Conservation (phyloP, 768 basidiomycete species). For the Mrakia gelida region DNA sequence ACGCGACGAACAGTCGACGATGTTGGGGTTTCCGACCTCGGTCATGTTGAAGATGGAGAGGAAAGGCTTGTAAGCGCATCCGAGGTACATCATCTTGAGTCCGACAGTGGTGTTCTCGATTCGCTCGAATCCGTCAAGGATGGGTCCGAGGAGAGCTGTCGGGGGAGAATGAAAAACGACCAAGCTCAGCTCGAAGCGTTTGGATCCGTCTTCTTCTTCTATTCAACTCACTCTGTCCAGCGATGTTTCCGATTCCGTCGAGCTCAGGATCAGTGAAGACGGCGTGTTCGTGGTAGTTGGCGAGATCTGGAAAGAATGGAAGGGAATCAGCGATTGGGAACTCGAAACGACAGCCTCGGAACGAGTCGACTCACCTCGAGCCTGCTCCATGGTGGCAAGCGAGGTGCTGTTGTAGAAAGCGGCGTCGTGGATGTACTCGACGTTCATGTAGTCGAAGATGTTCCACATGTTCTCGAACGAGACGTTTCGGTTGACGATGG, state of each 20-base stretch:
- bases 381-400: conserved; percentile 54
- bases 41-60: conserved; percentile 84
- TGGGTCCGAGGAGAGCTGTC: conserved; percentile 67
- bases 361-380: conserved; percentile 45
- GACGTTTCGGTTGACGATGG: conserved; percentile 27
- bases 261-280: conserved; percentile 60
- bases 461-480: conserved; percentile 38
- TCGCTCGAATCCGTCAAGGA: conserved; percentile 66
- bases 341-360: too few relatives aligned
- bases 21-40: conserved; percentile 44
- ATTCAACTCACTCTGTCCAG: conserved; percentile 60
- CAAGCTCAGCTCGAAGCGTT: too few relatives aligned
- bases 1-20: conserved; percentile 32
- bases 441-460: conserved; percentile 58
- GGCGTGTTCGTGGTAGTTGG: conserved; percentile 73
- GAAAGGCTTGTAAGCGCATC: conserved; percentile 62
- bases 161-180: too few relatives aligned
- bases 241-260: conserved; percentile 59
- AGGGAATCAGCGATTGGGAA: too few relatives aligned
- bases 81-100: conserved; percentile 69
- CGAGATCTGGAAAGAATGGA: conserved; percentile 48
- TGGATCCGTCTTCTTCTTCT: too few relatives aligned
- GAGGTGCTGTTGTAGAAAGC: background rate
- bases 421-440: conserved; percentile 46
- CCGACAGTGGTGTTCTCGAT: conserved; percentile 76